Conservation (phyloP, 2,329 filamentous ascomycete genomes). For the Colletotrichum graminicola region DNA sequence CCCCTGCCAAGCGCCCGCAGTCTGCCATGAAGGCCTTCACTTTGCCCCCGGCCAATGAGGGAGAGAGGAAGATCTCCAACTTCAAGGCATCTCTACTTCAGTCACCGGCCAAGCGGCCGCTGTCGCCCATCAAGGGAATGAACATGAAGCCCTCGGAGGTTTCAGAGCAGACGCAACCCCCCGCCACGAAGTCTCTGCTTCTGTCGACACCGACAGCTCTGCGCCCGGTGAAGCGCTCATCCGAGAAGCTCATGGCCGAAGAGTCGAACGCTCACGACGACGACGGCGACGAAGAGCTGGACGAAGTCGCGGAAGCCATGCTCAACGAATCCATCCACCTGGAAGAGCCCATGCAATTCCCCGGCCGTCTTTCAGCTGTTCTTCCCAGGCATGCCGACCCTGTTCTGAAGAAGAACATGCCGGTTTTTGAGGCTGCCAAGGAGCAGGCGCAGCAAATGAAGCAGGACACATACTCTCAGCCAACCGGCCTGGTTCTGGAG, state of each 20-base stretch:
- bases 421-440: conserved; percentile 44
- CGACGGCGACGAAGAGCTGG: conserved; percentile 41
- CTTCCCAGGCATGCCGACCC: conserved; percentile 59
- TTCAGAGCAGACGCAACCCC: conserved; percentile 45
- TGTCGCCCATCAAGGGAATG: conserved; percentile 58
- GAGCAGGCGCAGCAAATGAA: conserved; percentile 2
- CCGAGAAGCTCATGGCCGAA: conserved; percentile 54
- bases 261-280: conserved; percentile 42
- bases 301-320: conserved; percentile 44
- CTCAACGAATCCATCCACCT: conserved; percentile 49
- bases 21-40: conserved; percentile 57
- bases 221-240: conserved; percentile 48
- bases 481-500: conserved; percentile 31
- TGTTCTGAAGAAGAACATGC: conserved; percentile 50
- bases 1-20: conserved; percentile 64
- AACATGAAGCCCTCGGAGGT: conserved; percentile 45
- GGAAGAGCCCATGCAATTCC: conserved; percentile 55
- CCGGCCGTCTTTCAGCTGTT: conserved; percentile 60
- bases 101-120: conserved; percentile 65
- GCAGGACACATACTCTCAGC: conserved; percentile 7
- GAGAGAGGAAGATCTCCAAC: conserved; percentile 52
- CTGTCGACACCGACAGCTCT: conserved; percentile 48
- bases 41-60: conserved; percentile 46
- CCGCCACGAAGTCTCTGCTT: conserved; percentile 54
- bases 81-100: conserved; percentile 63